Conservation (phyloP, 345 rosid species). For the Laguncularia racemosa region DNA sequence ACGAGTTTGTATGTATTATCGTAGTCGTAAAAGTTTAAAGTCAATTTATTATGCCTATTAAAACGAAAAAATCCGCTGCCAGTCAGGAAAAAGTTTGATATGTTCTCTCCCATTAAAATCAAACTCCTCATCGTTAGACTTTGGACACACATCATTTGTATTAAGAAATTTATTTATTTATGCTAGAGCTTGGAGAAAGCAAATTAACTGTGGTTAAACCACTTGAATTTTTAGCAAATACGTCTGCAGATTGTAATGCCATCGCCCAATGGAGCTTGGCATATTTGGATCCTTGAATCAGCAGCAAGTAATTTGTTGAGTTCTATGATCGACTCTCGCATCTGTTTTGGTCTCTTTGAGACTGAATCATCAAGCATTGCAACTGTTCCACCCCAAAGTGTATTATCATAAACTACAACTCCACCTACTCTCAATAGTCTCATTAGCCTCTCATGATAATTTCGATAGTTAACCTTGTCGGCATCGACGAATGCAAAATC, state of each 20-base stretch:
- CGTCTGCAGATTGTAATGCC: slow-evolving; percentile 46
- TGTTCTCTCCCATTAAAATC: too few species aligned
- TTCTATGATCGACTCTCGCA: slow-evolving; percentile 18
- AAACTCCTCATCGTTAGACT: too few species aligned
- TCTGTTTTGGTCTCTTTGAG: slow-evolving; percentile 10
- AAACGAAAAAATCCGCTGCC: too few species aligned
- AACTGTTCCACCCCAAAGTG: slow-evolving; percentile 46
- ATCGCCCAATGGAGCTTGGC: slow-evolving; percentile 44
- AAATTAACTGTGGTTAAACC: too few species aligned
- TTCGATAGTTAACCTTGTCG: slow-evolving; percentile 29
- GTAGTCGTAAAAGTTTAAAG: too few species aligned
- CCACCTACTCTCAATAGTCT: slow-evolving; percentile 51
- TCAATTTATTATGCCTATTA: too few species aligned
- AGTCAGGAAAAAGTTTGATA: too few species aligned
- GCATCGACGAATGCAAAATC: slow-evolving; percentile 57
- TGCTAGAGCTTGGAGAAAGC: too few species aligned
- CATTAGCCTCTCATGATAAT: slow-evolving; percentile 48
- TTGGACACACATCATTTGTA: too few species aligned
- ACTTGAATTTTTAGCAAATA: too few species aligned
- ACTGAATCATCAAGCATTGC: slow-evolving; percentile 19
- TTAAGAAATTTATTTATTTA: too few species aligned
- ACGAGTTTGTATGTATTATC: too few species aligned
- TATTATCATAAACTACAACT: slow-evolving; percentile 45
- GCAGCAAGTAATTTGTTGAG: slow-evolving; percentile 32
- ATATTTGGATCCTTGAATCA: slow-evolving; percentile 40